Evolutionary conservation across 2,329 filamentous ascomycete genomes (phyloP).

Genomic region (Alternaria gansuensis): DNA sequence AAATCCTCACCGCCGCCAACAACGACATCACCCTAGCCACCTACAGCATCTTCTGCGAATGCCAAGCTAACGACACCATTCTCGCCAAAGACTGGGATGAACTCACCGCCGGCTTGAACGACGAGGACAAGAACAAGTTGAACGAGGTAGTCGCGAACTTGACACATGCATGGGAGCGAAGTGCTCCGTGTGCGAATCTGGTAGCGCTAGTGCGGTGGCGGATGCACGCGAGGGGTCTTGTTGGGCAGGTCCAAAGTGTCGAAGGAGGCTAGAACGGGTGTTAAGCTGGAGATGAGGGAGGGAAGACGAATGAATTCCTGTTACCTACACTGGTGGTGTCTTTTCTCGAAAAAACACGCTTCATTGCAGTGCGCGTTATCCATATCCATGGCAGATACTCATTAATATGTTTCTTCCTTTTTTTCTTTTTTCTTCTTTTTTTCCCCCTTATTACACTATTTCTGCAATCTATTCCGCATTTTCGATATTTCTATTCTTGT

Average conservation of each 20-base stretch:
- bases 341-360: too few relatives aligned
- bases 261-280: accelerated
- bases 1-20: neutral
- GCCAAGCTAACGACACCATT: neutral
- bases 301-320: too few relatives aligned
- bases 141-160: neutral
- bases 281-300: neutral
- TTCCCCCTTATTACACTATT: too few relatives aligned
- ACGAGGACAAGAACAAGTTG: neutral
- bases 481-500: too few relatives aligned
- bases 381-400: too few relatives aligned
- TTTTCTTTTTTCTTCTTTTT: too few relatives aligned
- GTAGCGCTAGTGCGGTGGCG: neutral
- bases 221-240: neutral
- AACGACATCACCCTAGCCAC: neutral
- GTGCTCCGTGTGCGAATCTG: neutral
- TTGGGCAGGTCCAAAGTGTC: neutral
- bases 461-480: too few relatives aligned
- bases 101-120: neutral
- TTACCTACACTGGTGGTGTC: neutral
- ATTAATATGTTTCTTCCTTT: too few relatives aligned
- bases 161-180: neutral
- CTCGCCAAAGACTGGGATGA: neutral
- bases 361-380: too few relatives aligned
- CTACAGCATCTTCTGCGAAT: neutral